Percentiles rank a stretch among this genome's conserved stretches.
Conservation (phyloP, 371 early-diverging fungal species). For the Rhizomucor pusillus region DNA sequence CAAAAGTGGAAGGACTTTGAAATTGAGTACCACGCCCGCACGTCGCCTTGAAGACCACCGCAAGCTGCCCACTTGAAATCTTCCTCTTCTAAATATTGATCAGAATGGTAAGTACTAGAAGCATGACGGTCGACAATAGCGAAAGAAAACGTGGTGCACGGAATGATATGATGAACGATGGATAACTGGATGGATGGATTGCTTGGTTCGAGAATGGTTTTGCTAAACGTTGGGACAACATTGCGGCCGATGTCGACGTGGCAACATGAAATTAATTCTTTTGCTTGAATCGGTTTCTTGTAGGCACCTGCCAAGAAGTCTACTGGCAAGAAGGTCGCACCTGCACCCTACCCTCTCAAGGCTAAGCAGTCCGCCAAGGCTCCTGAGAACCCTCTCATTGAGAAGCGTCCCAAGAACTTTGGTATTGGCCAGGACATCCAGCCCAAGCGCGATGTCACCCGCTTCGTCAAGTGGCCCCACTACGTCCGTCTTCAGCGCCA, state of each 20-base stretch:
- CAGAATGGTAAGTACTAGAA: neutral
- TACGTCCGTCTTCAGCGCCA: conserved; percentile 98
- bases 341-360: conserved; percentile 82
- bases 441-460: conserved; percentile 93
- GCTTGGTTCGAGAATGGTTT: too few species aligned
- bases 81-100: too few species aligned
- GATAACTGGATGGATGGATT: too few species aligned
- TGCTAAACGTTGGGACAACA: too few species aligned
- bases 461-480: conserved; percentile 97
- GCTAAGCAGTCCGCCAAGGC: conserved; percentile 70
- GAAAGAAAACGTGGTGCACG: too few species aligned
- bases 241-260: too few species aligned
- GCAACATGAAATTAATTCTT: conserved; percentile 1
- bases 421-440: conserved; percentile 91
- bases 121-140: too few species aligned
- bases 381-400: conserved; percentile 86
- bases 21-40: too few species aligned
- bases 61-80: too few species aligned
- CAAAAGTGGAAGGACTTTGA: too few species aligned
- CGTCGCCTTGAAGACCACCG: too few species aligned
- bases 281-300: neutral
- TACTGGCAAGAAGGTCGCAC: conserved; percentile 88
- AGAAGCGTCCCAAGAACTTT: conserved; percentile 91
- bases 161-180: too few species aligned
- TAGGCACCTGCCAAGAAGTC: conserved; percentile 55